These are phyloP conservation scores for Emericellopsis atlantica DNA, from an alignment of 2,329 filamentous ascomycete species.

Conservation along the genomic window DNA sequence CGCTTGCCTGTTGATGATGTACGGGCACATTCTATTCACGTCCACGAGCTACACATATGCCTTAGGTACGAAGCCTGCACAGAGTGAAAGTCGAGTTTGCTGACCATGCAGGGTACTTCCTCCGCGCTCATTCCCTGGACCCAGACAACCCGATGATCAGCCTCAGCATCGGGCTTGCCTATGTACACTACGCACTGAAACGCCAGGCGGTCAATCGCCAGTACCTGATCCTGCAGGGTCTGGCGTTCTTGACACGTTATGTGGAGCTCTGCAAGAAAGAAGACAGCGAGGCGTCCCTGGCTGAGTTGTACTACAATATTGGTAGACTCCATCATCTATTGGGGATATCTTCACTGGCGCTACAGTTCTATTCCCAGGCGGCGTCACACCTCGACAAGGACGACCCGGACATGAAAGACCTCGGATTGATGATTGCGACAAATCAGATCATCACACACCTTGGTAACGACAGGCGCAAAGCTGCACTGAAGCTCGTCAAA, in stretches of 20 bases:
- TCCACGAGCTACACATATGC: constrained; percentile 76
- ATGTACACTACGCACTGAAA: constrained; percentile 82
- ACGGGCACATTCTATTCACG: constrained; percentile 79
- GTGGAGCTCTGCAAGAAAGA: constrained; percentile 5
- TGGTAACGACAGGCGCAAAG: too few species aligned
- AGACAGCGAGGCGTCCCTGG: constrained; percentile 5
- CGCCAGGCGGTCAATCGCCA: constrained; percentile 83
- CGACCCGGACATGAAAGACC: constrained; percentile 6
- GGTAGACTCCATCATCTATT: constrained; percentile 23
- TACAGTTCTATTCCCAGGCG: constrained; percentile 50
- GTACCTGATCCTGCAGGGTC: constrained; percentile 72
- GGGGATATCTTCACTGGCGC: constrained; percentile 39
- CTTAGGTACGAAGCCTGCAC: constrained; percentile 42
- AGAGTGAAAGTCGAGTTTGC: background rate
- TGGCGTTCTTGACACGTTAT: constrained; percentile 56
- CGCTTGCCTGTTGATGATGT: constrained; percentile 71
- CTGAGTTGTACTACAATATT: constrained; percentile 24
- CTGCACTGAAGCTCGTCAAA: too few species aligned
- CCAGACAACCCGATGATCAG: constrained; percentile 67
- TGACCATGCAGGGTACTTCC: constrained; percentile 57
- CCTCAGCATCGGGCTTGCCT: constrained; percentile 70
- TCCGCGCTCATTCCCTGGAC: constrained; percentile 62
- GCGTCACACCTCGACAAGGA: constrained; percentile 11
- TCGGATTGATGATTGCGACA: constrained; percentile 15
- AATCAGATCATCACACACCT: constrained; percentile 12